A percentile compares a stretch with the other conserved stretches of the same genome.
phyloP scores from a whole-genome alignment of 2,329 filamentous ascomycete genomes.

The Tolypocladium capitatum region DNA sequence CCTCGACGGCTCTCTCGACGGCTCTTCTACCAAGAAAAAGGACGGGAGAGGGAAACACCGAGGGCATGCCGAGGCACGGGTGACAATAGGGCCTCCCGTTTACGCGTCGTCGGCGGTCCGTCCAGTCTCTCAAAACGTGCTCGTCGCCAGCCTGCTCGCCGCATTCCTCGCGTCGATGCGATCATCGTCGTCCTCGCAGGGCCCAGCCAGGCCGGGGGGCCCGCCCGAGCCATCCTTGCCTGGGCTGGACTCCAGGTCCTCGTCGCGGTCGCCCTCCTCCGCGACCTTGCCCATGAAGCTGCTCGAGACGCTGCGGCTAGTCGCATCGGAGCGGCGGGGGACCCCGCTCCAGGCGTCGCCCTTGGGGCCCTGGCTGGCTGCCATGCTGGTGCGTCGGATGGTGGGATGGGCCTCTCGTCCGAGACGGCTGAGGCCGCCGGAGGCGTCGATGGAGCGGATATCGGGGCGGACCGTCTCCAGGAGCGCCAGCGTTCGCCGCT shows the following conservation, averaged over 20 bases:
- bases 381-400: slow-evolving; percentile 59
- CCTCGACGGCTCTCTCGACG: no score
- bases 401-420: slow-evolving; percentile 79
- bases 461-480: slow-evolving; percentile 91
- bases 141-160: slow-evolving; percentile 82
- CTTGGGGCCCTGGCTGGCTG: slow-evolving; percentile 85
- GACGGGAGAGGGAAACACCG: neutral
- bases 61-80: neutral
- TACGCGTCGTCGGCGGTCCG: neutral
- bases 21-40: neutral
- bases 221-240: slow-evolving; percentile 24
- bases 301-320: slow-evolving; percentile 64
- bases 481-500: slow-evolving; percentile 79
- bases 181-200: slow-evolving; percentile 77
- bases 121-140: slow-evolving; percentile 55
- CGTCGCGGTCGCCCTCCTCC: slow-evolving; percentile 45
- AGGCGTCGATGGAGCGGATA: slow-evolving; percentile 82
- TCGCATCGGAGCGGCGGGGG: slow-evolving; percentile 65
- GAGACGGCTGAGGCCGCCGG: slow-evolving; percentile 77
- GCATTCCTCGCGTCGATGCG: slow-evolving; percentile 91
- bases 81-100: neutral
- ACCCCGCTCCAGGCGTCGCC: slow-evolving; percentile 98
- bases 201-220: slow-evolving; percentile 31
- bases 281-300: slow-evolving; percentile 52
- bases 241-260: slow-evolving; percentile 21